A percentile compares a stretch with the other conserved stretches of the same genome.
These are phyloP conservation scores for Echinochloa phyllopogon DNA, from an alignment of 176 grass and related monocot genomes.

Conservation along the genomic window DNA sequence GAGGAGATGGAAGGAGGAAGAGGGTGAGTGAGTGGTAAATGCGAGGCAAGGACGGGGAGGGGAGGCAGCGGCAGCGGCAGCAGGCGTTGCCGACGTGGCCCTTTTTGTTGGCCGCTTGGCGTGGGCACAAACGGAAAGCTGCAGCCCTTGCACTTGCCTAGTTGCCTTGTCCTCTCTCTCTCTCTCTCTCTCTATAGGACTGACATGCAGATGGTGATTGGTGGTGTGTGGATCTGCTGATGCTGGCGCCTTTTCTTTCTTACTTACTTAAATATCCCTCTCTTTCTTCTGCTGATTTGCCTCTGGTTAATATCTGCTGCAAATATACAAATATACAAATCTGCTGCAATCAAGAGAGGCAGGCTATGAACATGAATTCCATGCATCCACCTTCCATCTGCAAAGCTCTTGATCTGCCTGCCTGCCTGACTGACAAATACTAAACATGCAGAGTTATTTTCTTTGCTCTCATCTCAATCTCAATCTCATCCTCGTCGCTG, in stretches of 20 bases:
- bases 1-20: not conserved
- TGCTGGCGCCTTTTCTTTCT: not conserved
- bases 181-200: not conserved
- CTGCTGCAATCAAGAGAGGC: slow-evolving; percentile 8
- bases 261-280: slow-evolving; percentile 22
- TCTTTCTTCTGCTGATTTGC: not conserved
- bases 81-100: not conserved
- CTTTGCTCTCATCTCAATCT: not conserved
- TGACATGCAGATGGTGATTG: slow-evolving; percentile 8
- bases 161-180: not conserved
- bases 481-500: too few species aligned
- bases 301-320: not conserved
- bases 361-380: not conserved
- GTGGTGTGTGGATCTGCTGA: not conserved
- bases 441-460: not conserved
- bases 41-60: slow-evolving; percentile 22
- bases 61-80: not conserved
- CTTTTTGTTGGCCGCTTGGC: slow-evolving; percentile 36
- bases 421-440: not conserved
- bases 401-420: not conserved
- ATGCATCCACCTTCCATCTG: not conserved
- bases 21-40: slow-evolving; percentile 28
- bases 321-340: not conserved
- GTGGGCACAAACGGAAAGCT: slow-evolving; percentile 49
- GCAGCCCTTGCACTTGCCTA: slow-evolving; percentile 14